Percentiles rank a stretch among this genome's conserved stretches.
Conservation (phyloP, 2,329 filamentous ascomycete genomes). For the Nemania abortiva region DNA sequence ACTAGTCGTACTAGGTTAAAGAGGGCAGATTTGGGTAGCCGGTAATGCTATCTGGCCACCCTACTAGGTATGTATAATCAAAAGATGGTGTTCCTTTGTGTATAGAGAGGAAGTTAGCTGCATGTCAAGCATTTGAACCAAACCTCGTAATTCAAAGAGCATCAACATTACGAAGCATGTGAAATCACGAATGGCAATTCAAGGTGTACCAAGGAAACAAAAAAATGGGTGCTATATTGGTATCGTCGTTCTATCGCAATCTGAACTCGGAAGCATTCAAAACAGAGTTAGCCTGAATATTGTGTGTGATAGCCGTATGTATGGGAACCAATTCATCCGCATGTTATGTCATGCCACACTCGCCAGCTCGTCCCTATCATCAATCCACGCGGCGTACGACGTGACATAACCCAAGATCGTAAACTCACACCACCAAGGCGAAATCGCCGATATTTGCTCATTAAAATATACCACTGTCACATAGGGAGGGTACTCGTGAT, state of each 20-base stretch:
- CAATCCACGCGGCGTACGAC: slow-evolving; percentile 24
- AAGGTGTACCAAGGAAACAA: not conserved
- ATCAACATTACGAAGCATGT: slow-evolving; percentile 8
- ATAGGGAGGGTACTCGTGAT: slow-evolving; percentile 1
- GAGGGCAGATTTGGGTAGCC: too few relatives aligned
- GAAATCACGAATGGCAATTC: not conserved
- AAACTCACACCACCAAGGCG: not conserved
- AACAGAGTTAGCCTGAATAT: slow-evolving; percentile 15
- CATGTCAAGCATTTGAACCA: not conserved
- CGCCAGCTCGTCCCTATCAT: slow-evolving; percentile 14
- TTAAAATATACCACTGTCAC: slow-evolving; percentile 19
- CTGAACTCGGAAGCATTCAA: slow-evolving; percentile 31
- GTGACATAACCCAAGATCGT: slow-evolving; percentile 10
- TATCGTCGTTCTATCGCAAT: slow-evolving; percentile 49
- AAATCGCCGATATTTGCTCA: slow-evolving; percentile 11
- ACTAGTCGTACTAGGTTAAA: not conserved
- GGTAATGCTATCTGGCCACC: not conserved
- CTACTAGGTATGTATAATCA: not conserved
- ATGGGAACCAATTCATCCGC: slow-evolving; percentile 1
- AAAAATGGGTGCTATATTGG: slow-evolving; percentile 41
- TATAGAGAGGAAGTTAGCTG: not conserved
- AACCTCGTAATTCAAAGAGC: not conserved
- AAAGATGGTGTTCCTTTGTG: not conserved
- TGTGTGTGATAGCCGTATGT: not conserved
- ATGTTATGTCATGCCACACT: not conserved